phyloP scores from a whole-genome alignment of 225 moss, liverwort and hornwort genomes.

The Physcomitrium patens region DNA sequence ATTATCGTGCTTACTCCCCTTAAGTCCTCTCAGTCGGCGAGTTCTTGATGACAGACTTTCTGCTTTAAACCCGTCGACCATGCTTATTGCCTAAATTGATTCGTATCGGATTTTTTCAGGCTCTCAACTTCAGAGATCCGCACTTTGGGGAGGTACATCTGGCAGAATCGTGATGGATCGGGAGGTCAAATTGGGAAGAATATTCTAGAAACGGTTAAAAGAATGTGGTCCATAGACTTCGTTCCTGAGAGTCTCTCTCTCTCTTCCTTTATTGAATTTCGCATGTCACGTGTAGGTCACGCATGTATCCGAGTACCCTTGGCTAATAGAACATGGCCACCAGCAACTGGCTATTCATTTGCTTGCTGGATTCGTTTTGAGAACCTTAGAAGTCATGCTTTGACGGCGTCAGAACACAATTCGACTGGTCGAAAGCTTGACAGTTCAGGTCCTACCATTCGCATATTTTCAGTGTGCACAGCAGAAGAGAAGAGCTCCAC shows the following conservation, averaged over 20 bases:
- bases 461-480: constrained; percentile 85
- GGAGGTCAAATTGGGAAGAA: constrained; percentile 59
- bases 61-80: background rate
- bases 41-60: background rate
- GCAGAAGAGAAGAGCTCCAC: constrained; percentile 73
- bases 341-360: constrained; percentile 94
- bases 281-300: constrained; percentile 76
- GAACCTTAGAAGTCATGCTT: constrained; percentile 50
- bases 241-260: constrained; percentile 78
- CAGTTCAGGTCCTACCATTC: constrained; percentile 57
- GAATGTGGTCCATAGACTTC: constrained; percentile 75
- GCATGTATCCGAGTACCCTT: constrained; percentile 82
- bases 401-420: constrained; percentile 32
- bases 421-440: constrained; percentile 41
- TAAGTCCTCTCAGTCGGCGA: constrained; percentile 5
- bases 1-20: constrained; percentile 11
- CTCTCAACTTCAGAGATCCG: constrained; percentile 84
- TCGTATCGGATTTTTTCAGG: constrained; percentile 52
- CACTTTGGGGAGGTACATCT: constrained; percentile 79
- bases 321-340: constrained; percentile 95
- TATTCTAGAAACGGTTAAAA: constrained; percentile 76
- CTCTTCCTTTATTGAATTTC: constrained; percentile 87
- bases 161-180: constrained; percentile 86
- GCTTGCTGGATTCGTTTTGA: constrained; percentile 93
- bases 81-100: constrained; percentile 22